Evolutionary conservation across 352 stramenopile species (phyloP).

Genomic region (Pythium angustatum): DNA sequence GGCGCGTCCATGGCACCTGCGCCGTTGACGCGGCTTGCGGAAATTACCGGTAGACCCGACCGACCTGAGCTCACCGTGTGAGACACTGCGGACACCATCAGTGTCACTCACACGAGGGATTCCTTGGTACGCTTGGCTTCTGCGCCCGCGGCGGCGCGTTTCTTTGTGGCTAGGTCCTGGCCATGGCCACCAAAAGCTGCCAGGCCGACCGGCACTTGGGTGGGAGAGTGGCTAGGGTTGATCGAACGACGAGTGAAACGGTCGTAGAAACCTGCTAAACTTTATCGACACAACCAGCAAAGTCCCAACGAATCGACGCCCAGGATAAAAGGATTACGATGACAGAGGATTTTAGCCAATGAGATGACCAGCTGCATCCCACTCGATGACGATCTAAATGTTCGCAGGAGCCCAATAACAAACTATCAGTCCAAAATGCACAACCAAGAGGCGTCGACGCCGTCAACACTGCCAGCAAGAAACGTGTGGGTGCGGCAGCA

Average conservation of each 20-base stretch:
- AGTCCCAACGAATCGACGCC: not conserved
- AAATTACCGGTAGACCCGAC: conserved; percentile 8
- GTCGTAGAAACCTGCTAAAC: conserved; percentile 10
- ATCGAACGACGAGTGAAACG: conserved; percentile 17
- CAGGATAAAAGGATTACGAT: conserved; percentile 18
- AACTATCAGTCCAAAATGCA: not conserved
- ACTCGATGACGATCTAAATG: conserved; percentile 22
- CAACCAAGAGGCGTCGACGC: not conserved
- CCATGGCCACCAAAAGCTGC: not conserved
- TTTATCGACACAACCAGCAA: conserved; percentile 20
- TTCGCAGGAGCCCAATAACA: not conserved
- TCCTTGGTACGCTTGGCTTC: conserved; percentile 16
- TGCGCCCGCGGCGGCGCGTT: conserved; percentile 9
- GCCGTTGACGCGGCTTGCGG: too few relatives aligned
- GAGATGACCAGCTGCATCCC: not conserved
- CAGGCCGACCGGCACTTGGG: not conserved
- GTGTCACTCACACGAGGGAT: conserved; percentile 23
- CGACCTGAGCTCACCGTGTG: conserved; percentile 1
- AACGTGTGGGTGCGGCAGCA: not conserved
- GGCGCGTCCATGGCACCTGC: conserved; percentile 8
- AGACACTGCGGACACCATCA: conserved; percentile 18
- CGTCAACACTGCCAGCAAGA: not conserved
- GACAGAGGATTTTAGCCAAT: conserved; percentile 17
- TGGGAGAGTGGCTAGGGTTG: conserved; percentile 12
- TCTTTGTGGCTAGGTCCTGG: conserved; percentile 20